Base-by-base conservation (phyloP, 164 flowering plant species). In the Akebia trifoliata region DNA sequence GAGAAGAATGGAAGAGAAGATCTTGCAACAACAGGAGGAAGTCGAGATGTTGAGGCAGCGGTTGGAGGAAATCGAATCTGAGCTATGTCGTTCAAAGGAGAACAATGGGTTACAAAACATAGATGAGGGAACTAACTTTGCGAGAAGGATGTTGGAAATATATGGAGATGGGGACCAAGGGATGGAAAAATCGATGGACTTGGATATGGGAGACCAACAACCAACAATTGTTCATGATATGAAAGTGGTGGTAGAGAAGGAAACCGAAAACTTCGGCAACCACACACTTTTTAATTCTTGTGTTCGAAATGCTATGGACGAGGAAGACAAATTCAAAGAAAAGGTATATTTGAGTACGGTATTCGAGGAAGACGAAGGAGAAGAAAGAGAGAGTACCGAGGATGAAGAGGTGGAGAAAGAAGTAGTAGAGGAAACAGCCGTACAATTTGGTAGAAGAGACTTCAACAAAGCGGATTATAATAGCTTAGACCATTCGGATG, bases 111-210 rank as follows among this genome's bases (percentile, higher is more conserved):
- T 66, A 10, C 59, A 24, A 20, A 73, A 65, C 8, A 25, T 62
- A n/a, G n/a, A n/a, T 54, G 90, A 74, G 25, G 84, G 80, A 31
- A 67, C 73, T 34, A 67, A 71, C 56, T 83, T 93, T 59, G 83
- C 83, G 9, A 83, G 66, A 67, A 76, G 82, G 67, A 57, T 93
- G 37, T 4, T 78, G 63, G 87, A 80, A 38, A 64, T 69, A 4
- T 85, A 72, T 74, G 68, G 69, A 25, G 74, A 76, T 50, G 96
- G 77, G 15, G 97, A 80, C 35, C 74, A 76, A 24, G 93, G 86
- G 17, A 93, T 93, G 99, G 93, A 80, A 32, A 86, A 81, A 62
- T 90, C 99, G 1, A 83, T 90, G 88, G 99, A 93, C 38, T 48
- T 93, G 65, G 99, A 90, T 64, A 76, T 70, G 75, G 88, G 75